Conservation (phyloP, 2,329 filamentous ascomycete genomes). For the Pseudogymnoascus sp. region DNA sequence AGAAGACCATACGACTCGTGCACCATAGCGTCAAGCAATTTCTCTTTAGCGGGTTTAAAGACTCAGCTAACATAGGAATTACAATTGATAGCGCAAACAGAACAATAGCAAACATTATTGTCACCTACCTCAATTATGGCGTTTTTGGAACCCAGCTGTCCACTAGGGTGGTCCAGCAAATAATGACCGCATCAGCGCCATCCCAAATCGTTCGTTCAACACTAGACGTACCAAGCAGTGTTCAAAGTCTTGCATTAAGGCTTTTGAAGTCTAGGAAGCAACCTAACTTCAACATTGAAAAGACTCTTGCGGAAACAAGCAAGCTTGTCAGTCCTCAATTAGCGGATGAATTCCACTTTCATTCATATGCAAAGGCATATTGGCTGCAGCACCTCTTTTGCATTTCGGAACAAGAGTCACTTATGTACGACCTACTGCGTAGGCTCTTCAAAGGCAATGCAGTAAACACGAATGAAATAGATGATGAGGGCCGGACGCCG, state of each 20-base stretch:
- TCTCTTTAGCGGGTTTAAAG: slow-evolving; percentile 22
- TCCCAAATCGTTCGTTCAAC: slow-evolving; percentile 22
- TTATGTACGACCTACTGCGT: background rate
- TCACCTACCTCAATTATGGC: slow-evolving; percentile 30
- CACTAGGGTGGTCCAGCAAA: slow-evolving; percentile 20
- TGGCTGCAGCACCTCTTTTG: background rate
- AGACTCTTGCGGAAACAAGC: slow-evolving; percentile 12
- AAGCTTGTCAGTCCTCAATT: slow-evolving; percentile 12
- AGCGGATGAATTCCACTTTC: slow-evolving; percentile 14
- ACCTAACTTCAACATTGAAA: slow-evolving; percentile 14
- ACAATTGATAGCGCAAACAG: slow-evolving; percentile 18
- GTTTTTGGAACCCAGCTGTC: slow-evolving; percentile 24
- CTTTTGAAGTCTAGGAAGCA: slow-evolving; percentile 14
- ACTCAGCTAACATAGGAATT: slow-evolving; percentile 16
- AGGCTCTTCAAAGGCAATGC: slow-evolving; percentile 9
- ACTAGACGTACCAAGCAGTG: slow-evolving; percentile 16
- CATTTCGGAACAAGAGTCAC: background rate
- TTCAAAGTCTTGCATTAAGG: slow-evolving; percentile 19
- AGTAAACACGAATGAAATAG: slow-evolving; percentile 7
- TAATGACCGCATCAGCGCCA: slow-evolving; percentile 20
- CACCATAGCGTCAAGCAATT: slow-evolving; percentile 35
- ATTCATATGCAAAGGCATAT: slow-evolving; percentile 15
- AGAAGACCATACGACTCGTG: slow-evolving; percentile 28
- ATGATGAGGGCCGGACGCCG: slow-evolving; percentile 10
- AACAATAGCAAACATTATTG: slow-evolving; percentile 24